phyloP scores from a whole-genome alignment of 1,139 yeast species.

The Geotrichum klebahnii region DNA sequence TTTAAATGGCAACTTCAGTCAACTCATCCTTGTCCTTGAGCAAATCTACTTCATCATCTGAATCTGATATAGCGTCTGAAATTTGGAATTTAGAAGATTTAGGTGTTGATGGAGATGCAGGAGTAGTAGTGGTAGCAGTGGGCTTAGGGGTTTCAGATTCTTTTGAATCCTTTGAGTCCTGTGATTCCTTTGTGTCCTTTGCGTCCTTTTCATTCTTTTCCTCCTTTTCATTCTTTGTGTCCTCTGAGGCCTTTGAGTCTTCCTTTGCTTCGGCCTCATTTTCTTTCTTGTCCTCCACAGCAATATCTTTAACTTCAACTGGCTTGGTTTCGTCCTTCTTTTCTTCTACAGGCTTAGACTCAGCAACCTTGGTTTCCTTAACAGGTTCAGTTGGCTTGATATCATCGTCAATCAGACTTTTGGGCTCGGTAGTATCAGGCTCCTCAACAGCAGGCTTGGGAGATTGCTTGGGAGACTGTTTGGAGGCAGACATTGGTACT shows the following conservation, averaged over 20 bases:
- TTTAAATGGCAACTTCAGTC: conserved; percentile 19
- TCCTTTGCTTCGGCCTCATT: conserved; percentile 1
- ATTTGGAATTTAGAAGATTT: neutral
- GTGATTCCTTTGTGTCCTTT: neutral
- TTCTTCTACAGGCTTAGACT: neutral
- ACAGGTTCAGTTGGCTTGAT: neutral
- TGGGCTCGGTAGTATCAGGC: no score
- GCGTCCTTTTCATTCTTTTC: neutral
- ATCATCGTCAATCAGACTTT: neutral
- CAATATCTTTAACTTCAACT: neutral
- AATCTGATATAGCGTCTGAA: conserved; percentile 1
- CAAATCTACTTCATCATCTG: conserved; percentile 19
- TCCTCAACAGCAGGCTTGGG: no score
- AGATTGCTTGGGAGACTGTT: neutral
- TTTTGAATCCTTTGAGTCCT: conserved; percentile 2
- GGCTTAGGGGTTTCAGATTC: neutral
- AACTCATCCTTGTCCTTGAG: conserved; percentile 20
- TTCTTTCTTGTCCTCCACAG: neutral
- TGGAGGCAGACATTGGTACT: neutral
- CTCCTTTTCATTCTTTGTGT: conserved; percentile 3
- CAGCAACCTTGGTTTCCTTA: neutral
- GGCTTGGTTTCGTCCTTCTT: conserved; percentile 9
- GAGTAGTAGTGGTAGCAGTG: neutral
- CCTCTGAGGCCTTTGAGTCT: no score
- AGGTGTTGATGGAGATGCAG: neutral